Percentiles rank a stretch among this genome's conserved stretches.
Conservation (phyloP, 169 alveolate species). For the Plasmodium berghei region DNA sequence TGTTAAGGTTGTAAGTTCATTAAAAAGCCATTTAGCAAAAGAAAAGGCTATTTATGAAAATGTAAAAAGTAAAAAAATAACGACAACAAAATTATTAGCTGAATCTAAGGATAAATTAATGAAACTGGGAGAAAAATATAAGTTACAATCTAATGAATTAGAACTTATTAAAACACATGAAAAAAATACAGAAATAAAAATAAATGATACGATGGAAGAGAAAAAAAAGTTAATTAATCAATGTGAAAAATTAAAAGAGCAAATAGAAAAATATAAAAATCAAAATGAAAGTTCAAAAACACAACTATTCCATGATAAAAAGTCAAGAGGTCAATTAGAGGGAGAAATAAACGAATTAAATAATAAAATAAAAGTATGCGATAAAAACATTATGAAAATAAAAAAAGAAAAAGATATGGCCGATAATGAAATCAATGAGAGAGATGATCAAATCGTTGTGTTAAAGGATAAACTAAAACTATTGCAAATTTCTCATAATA, state of each 20-base stretch:
- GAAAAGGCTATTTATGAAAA: slow-evolving; percentile 54
- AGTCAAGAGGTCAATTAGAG: slow-evolving; percentile 88
- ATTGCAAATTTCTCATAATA: slow-evolving; percentile 87
- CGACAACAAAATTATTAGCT: slow-evolving; percentile 88
- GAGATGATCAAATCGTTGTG: slow-evolving; percentile 88
- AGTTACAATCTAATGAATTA: slow-evolving; percentile 82
- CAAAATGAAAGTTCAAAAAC: slow-evolving; percentile 88
- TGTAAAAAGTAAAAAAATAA: slow-evolving; percentile 88
- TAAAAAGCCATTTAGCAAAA: slow-evolving; percentile 61
- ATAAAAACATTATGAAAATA: slow-evolving; percentile 89
- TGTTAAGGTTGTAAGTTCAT: slow-evolving; percentile 34
- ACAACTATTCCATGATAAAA: slow-evolving; percentile 85
- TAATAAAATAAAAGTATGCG: slow-evolving; percentile 86
- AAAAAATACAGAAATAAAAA: slow-evolving; percentile 39
- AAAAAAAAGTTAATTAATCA: slow-evolving; percentile 84
- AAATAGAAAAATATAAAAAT: slow-evolving; percentile 85
- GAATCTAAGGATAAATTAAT: slow-evolving; percentile 91
- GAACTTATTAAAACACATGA: slow-evolving; percentile 68
- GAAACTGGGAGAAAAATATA: slow-evolving; percentile 86
- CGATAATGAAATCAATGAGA: slow-evolving; percentile 90
- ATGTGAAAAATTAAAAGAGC: slow-evolving; percentile 83
- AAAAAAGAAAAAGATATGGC: slow-evolving; percentile 79
- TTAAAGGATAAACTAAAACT: slow-evolving; percentile 92
- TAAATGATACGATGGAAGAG: slow-evolving; percentile 87
- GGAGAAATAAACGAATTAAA: slow-evolving; percentile 89